Percentiles rank a stretch among this genome's conserved stretches.
These are phyloP conservation scores for Aureobasidium namibiae DNA, from an alignment of 2,329 filamentous ascomycete genomes.

Conservation along the genomic window DNA sequence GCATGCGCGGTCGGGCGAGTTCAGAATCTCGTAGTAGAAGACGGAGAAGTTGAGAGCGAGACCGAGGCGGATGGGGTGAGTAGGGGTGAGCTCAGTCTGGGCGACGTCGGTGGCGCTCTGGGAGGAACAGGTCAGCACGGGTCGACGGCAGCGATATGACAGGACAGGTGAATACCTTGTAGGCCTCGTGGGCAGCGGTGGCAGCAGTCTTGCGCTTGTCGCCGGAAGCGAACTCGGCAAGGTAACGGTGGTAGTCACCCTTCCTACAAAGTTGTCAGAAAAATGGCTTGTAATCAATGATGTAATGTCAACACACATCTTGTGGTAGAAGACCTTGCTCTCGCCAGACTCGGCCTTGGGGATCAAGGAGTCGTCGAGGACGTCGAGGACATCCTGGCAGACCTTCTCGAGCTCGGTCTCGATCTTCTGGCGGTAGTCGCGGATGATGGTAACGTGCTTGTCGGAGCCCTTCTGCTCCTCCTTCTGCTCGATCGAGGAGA, in stretches of 20 bases:
- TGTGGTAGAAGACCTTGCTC: slow-evolving; percentile 99
- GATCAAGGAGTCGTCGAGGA: slow-evolving; percentile 87
- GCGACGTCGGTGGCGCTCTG: slow-evolving; percentile 96
- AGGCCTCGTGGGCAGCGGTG: slow-evolving; percentile 83
- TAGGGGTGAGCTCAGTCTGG: slow-evolving; percentile 93
- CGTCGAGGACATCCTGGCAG: slow-evolving; percentile 95
- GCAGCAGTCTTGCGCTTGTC: slow-evolving; percentile 88
- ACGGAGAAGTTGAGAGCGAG: slow-evolving; percentile 98
- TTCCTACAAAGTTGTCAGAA: slow-evolving; percentile 53
- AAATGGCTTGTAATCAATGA: background rate
- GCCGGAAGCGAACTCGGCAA: slow-evolving; percentile 85
- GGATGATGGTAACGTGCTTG: slow-evolving; percentile 89
- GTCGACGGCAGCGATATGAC: background rate
- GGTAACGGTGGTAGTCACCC: slow-evolving; percentile 94
- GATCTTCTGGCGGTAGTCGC: slow-evolving; percentile 97
- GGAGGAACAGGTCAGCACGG: slow-evolving; percentile 5
- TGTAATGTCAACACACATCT: slow-evolving; percentile 64
- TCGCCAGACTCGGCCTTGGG: slow-evolving; percentile 93
- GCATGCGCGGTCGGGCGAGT: slow-evolving; percentile 95
- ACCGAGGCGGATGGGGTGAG: slow-evolving; percentile 95
- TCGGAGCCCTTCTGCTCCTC: slow-evolving; percentile 98
- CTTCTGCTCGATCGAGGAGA: slow-evolving; percentile 99
- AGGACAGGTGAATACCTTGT: slow-evolving; percentile 61
- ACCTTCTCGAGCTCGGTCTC: slow-evolving; percentile 95
- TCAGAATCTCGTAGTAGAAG: slow-evolving; percentile 99